Evolutionary conservation across 73 alveolate species (phyloP).

Genomic region (Uronychia setigera): DNA sequence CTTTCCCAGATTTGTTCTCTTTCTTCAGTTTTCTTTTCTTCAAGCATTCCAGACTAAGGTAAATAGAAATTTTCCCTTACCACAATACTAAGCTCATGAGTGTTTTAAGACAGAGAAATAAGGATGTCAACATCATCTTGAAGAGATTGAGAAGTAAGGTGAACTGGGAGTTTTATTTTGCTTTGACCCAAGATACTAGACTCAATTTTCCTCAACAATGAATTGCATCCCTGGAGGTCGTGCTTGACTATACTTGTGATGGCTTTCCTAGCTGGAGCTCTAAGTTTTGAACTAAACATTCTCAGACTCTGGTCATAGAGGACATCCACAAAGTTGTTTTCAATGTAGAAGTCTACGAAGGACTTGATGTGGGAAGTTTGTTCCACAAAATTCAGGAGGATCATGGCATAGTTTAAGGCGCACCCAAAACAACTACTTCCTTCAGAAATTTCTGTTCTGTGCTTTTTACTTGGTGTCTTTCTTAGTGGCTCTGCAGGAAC

Average conservation of each 20-base stretch:
- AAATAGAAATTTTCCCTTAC: not conserved
- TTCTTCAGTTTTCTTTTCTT: not conserved
- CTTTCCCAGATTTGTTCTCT: not conserved
- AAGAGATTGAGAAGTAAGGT: not conserved
- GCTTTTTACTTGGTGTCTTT: too few relatives aligned
- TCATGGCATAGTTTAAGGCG: not conserved
- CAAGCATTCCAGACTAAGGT: not conserved
- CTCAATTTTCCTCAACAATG: not conserved
- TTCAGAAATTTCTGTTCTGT: not conserved
- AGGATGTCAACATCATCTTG: not conserved
- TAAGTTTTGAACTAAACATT: slow-evolving; percentile 3
- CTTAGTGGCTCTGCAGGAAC: too few relatives aligned
- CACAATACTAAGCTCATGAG: not conserved
- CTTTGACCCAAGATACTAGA: not conserved
- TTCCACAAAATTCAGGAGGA: not conserved
- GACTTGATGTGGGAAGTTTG: not conserved
- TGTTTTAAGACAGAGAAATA: not conserved
- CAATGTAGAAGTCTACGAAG: not conserved
- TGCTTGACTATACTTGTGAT: slow-evolving; percentile 3
- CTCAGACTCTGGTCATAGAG: slow-evolving; percentile 27
- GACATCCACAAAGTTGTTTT: not conserved
- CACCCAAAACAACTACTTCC: not conserved
- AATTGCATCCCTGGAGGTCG: not conserved
- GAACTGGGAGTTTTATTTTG: not conserved
- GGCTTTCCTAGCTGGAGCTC: slow-evolving; percentile 40